Base-by-base conservation (phyloP, 108 stramenopile genomes). In the Cylindrotheca fusiformis region DNA sequence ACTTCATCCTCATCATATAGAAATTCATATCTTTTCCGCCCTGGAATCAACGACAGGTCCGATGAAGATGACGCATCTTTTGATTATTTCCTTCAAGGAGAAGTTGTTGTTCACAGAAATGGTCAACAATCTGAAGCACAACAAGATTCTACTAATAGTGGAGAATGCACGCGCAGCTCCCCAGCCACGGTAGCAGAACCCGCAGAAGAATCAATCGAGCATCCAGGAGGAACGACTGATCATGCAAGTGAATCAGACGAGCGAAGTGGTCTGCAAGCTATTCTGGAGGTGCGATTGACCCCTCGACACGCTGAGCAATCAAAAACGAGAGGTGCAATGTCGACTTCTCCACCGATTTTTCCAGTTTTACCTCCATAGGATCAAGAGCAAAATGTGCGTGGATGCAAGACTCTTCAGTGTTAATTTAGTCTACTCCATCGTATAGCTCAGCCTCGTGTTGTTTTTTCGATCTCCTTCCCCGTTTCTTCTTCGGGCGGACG, bases 361-460 rank as follows among this genome's bases (percentile, higher is more conserved):
- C n/a, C n/a, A n/a, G n/a, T n/a, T n/a, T n/a, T n/a, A n/a, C n/a
- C n/a, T n/a, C n/a, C n/a, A n/a, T n/a, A n/a, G n/a, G n/a, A n/a
- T n/a, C n/a, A n/a, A n/a, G n/a, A n/a, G n/a, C n/a, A n/a, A n/a
- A n/a, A n/a, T n/a, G n/a, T n/a, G n/a, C n/a, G n/a, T n/a, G n/a
- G n/a, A n/a, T n/a, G n/a, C n/a, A n/a, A n/a, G n/a, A n/a, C n/a
- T n/a, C n/a, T n/a, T n/a, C n/a, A n/a, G n/a, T n/a, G n/a, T n/a
- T n/a, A n/a, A n/a, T n/a, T 46, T 68, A 83, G 32, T 83, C 82
- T 2, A 83, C 79, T 22, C 32, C 52, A 57, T 82, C 84, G 51
- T 86, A 86, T 4, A 86, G 53, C 57, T 86, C 84, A 4, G 81
- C 66, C 32, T 64, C 56, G 53, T 85, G 84, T 51, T 56, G 61